phyloP scores from a whole-genome alignment of 148 eudicot genomes.

The Camellia granthamiana region DNA sequence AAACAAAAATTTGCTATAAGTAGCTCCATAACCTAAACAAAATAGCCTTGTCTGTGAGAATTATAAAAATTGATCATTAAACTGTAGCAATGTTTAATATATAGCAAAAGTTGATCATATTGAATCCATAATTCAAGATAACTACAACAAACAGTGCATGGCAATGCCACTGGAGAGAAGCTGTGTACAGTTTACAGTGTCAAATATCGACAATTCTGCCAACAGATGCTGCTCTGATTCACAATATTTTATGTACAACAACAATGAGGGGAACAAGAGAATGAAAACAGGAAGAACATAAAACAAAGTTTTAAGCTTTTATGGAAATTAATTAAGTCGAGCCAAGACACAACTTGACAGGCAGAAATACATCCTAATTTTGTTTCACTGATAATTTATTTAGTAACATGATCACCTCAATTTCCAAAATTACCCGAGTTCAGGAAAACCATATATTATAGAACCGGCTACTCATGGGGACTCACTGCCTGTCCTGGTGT shows the following conservation, averaged over 20 bases:
- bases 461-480: slow-evolving; percentile 35
- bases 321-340: background rate
- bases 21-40: too few species aligned
- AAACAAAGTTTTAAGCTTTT: background rate
- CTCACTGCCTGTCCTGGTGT: slow-evolving; percentile 25
- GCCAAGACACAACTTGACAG: slow-evolving; percentile 6
- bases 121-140: too few species aligned
- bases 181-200: too few species aligned
- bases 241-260: slow-evolving; percentile 1
- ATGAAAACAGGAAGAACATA: background rate
- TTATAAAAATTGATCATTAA: too few species aligned
- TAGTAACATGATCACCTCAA: background rate
- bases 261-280: background rate
- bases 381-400: background rate
- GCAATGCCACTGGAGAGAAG: too few species aligned
- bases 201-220: background rate
- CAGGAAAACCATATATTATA: slow-evolving; percentile 12
- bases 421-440: background rate
- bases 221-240: background rate
- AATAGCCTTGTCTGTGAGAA: too few species aligned
- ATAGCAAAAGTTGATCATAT: background rate
- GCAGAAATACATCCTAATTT: background rate
- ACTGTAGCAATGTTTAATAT: too few species aligned
- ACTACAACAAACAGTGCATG: too few species aligned
- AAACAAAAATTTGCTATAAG: too few species aligned